Conservation (phyloP, 495 filamentous ascomycete species). For the Aspergillus taichungensis region DNA sequence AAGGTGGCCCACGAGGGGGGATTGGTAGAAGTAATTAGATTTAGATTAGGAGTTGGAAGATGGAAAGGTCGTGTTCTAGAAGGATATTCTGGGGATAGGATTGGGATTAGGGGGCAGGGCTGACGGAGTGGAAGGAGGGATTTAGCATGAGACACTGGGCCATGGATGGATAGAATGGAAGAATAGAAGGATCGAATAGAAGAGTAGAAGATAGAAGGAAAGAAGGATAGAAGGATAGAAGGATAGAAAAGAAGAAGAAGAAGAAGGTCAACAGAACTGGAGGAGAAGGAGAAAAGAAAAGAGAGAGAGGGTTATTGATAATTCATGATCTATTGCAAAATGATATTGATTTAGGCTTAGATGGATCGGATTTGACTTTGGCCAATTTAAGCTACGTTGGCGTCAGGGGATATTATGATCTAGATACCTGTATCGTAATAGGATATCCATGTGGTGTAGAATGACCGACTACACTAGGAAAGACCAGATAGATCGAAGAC, state of each 20-base stretch:
- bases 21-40: background rate
- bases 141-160: slow-evolving; percentile 1
- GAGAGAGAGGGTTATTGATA: slow-evolving; percentile 3
- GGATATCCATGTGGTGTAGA: too few relatives aligned
- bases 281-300: background rate
- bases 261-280: too few relatives aligned
- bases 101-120: background rate
- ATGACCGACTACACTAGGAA: too few relatives aligned
- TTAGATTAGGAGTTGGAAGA: background rate
- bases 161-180: slow-evolving; percentile 1
- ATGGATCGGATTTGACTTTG: too few relatives aligned
- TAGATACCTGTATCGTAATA: too few relatives aligned
- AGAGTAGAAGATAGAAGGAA: slow-evolving; percentile 3
- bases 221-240: slow-evolving; percentile 5
- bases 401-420: too few relatives aligned
- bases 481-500: too few relatives aligned
- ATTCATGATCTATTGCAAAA: background rate
- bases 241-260: slow-evolving; percentile 10
- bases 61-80: too few relatives aligned
- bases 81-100: background rate
- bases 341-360: too few relatives aligned
- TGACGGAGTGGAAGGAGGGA: background rate
- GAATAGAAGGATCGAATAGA: slow-evolving; percentile 2
- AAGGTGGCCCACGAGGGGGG: background rate
- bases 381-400: too few relatives aligned